Conservation (phyloP, 2,329 filamentous ascomycete genomes). For the Cytospora mali region DNA sequence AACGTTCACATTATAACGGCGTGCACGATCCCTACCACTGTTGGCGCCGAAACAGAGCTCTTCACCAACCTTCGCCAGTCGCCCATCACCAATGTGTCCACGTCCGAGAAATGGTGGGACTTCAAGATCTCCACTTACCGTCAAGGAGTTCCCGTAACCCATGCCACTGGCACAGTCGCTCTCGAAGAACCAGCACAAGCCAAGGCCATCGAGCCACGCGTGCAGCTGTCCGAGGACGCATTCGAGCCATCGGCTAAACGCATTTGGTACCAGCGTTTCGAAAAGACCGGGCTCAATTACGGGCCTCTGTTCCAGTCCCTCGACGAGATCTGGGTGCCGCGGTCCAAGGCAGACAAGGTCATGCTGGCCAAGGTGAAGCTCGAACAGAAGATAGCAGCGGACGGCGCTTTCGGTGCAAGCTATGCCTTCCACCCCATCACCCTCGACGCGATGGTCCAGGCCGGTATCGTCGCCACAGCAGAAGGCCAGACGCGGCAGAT, state of each 20-base stretch:
- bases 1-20: constrained; percentile 51
- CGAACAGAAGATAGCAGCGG: background rate
- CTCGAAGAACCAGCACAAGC: no score
- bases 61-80: constrained; percentile 46
- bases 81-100: constrained; percentile 42
- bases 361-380: no score
- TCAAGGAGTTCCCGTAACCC: constrained; percentile 49
- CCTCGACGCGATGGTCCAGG: background rate
- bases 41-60: constrained; percentile 52
- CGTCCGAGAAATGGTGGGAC: constrained; percentile 54
- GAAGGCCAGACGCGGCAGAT: background rate
- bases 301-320: constrained; percentile 55
- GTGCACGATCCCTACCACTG: constrained; percentile 48
- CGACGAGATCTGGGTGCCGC: constrained; percentile 41
- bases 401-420: background rate
- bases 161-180: constrained; percentile 55
- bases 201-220: no score
- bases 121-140: constrained; percentile 59
- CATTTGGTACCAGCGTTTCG: constrained; percentile 48
- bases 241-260: background rate
- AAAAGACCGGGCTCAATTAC: constrained; percentile 51
- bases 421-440: background rate
- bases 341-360: background rate
- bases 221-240: constrained; percentile 34
- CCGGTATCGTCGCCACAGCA: background rate